These are phyloP conservation scores for Phytophthora ohioensis DNA, from an alignment of 352 stramenopile species.

Conservation along the genomic window DNA sequence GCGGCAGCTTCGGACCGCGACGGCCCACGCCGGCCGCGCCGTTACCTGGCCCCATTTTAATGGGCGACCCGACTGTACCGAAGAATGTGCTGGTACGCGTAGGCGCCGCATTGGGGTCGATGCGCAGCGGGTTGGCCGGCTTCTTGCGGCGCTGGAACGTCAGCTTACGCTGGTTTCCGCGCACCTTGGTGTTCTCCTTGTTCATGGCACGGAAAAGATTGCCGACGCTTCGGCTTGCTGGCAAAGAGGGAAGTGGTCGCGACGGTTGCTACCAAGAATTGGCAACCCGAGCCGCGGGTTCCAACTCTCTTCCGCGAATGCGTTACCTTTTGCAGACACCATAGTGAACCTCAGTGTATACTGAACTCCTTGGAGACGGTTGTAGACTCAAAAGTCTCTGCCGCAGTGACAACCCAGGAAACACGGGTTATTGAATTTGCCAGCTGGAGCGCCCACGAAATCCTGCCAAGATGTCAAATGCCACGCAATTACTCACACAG, in stretches of 20 bases:
- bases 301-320: constrained; percentile 27
- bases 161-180: constrained; percentile 57
- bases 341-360: no score
- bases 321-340: constrained; percentile 4
- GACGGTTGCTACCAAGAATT: constrained; percentile 1
- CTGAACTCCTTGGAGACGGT: constrained; percentile 22
- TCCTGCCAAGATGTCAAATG: constrained; percentile 11
- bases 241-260: constrained; percentile 40
- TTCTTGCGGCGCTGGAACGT: constrained; percentile 67
- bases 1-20: constrained; percentile 24
- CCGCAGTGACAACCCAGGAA: constrained; percentile 28
- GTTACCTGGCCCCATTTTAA: constrained; percentile 61
- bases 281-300: neutral
- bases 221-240: constrained; percentile 14
- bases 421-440: constrained; percentile 4
- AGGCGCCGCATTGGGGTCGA: constrained; percentile 46
- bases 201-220: constrained; percentile 39
- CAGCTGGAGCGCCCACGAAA: constrained; percentile 9
- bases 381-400: constrained; percentile 22
- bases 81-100: constrained; percentile 71
- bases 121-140: constrained; percentile 30
- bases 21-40: constrained; percentile 22
- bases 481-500: constrained; percentile 16
- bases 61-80: constrained; percentile 72
- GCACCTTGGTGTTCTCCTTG: constrained; percentile 62